Evolutionary conservation across 2,329 filamentous ascomycete genomes (phyloP).

Genomic region (Karstenula rhodostoma): DNA sequence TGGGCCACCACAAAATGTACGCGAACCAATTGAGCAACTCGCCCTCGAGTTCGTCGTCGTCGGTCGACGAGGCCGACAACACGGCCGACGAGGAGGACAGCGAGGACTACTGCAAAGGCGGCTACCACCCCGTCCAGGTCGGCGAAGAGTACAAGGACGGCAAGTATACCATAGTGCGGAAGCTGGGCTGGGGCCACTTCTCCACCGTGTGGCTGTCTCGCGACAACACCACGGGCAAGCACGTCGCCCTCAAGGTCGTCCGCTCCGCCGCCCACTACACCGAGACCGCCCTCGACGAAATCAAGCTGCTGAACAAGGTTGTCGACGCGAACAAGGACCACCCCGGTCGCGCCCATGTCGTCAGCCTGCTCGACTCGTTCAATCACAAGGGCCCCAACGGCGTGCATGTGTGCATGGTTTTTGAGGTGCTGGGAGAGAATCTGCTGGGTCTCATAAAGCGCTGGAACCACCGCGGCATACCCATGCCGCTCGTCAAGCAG

Average conservation of each 20-base stretch:
- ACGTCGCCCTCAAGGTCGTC: constrained; percentile 97
- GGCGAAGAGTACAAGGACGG: constrained; percentile 98
- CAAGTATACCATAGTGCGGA: constrained; percentile 94
- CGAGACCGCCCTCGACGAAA: constrained; percentile 98
- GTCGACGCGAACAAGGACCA: constrained; percentile 94
- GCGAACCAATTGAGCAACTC: constrained; percentile 72
- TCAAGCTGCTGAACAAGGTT: constrained; percentile 96
- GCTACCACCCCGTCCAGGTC: constrained; percentile 93
- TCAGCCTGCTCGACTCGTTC: constrained; percentile 95
- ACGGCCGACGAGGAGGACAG: constrained; percentile 98
- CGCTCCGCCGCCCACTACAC: constrained; percentile 98
- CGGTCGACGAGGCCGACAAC: constrained; percentile 84
- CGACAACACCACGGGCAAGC: constrained; percentile 88
- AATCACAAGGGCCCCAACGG: constrained; percentile 98
- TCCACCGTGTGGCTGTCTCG: constrained; percentile 90
- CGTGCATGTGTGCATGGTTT: constrained; percentile 98
- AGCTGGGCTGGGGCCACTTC: constrained; percentile 98
- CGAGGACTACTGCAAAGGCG: constrained; percentile 99
- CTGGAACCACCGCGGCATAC: constrained; percentile 97
- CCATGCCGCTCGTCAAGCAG: constrained; percentile 95
- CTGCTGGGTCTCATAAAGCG: constrained; percentile 94
- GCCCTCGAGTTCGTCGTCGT: constrained; percentile 78
- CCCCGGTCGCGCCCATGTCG: constrained; percentile 92
- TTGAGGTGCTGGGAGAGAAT: constrained; percentile 96
- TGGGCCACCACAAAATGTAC: constrained; percentile 57